Evolutionary conservation across 768 basidiomycete species (phyloP).

Genomic region (Podaxis pistillaris): DNA sequence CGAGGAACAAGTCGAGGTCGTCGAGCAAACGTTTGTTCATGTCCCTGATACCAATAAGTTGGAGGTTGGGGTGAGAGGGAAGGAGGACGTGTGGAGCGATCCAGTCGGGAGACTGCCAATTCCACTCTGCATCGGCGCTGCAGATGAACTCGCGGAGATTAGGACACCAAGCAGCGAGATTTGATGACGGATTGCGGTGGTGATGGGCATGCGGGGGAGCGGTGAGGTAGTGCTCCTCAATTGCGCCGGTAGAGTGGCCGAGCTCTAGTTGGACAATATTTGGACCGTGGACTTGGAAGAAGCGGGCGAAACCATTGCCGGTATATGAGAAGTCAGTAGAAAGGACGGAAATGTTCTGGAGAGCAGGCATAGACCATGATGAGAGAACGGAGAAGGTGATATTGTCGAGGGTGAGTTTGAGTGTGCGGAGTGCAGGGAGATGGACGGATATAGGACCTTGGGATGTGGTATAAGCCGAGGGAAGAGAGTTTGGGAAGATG

Average conservation of each 20-base stretch:
- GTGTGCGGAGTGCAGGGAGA: slow-evolving; percentile 63
- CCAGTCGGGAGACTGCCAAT: slow-evolving; percentile 79
- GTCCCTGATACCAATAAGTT: slow-evolving; percentile 71
- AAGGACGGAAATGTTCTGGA: slow-evolving; percentile 65
- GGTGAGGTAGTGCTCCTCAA: slow-evolving; percentile 67
- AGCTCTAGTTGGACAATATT: slow-evolving; percentile 67
- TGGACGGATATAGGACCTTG: slow-evolving; percentile 31
- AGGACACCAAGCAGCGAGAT: slow-evolving; percentile 66
- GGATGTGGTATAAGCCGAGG: slow-evolving; percentile 24
- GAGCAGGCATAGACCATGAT: slow-evolving; percentile 61
- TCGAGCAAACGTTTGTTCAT: slow-evolving; percentile 61
- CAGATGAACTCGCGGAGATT: slow-evolving; percentile 70
- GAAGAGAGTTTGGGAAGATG: slow-evolving; percentile 9
- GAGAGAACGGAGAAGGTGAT: slow-evolving; percentile 67
- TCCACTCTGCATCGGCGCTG: slow-evolving; percentile 77
- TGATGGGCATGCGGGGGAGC: slow-evolving; percentile 32
- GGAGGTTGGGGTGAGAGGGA: slow-evolving; percentile 57
- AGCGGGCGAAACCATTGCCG: slow-evolving; percentile 59
- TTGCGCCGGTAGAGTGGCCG: slow-evolving; percentile 65
- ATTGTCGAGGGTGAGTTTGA: slow-evolving; percentile 72
- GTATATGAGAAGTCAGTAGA: slow-evolving; percentile 72
- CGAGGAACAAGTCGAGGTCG: slow-evolving; percentile 31
- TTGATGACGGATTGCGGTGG: slow-evolving; percentile 29
- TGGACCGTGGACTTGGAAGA: slow-evolving; percentile 65
- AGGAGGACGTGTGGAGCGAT: slow-evolving; percentile 75